Evolutionary conservation across 495 filamentous ascomycete species (phyloP), one percentile per base, ranked within the genome.

Genomic region (Xylaria acuta): DNA sequence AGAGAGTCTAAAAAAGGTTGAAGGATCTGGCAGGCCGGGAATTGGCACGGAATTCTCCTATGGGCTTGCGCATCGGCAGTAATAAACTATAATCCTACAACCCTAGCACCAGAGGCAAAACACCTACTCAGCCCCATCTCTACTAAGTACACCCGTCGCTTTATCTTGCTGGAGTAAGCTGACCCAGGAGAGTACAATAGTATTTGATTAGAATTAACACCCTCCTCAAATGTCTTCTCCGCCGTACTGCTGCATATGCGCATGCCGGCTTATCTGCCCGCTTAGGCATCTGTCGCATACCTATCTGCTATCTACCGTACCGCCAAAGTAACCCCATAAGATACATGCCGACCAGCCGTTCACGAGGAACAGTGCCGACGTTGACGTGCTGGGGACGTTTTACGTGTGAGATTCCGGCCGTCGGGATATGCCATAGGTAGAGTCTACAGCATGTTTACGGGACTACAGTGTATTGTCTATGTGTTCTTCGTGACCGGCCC

Each of bases 151-250:
- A 38, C 7, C 36, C 49, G 34, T 56, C 49, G 49, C 47, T 56
- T 43, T 30, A 11, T 27, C 49, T 27, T 27, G 49, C 49, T 67
- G 65, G 65, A 67, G 65, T 67, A 67, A 67, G 65, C 65, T 67
- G 65, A 67, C 65, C n/a, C 65, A 16, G 53, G 45, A 53, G 30
- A 36, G 41, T 11, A n/a, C 34, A n/a, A 53, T 25, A 4, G 45
- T 67, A 54, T 54, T 56, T 67, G 65, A 67, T 56, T 60, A 69
- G 67, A 70, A 27, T n/a, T 22, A 30, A 67, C 49, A 30, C 34
- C 36, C 38, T 38, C 64, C 45, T 56, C 34, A 34, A 36, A 38
- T 22, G 25, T 22, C 41, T 36, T 53, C 20, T 45, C 22, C 60
- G 60, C 60, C 60, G 60, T 56, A 49, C 25, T 49, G 22, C 32